Percentiles rank a stretch among this genome's conserved stretches.
Evolutionary conservation across 2,329 filamentous ascomycete species (phyloP).

Genomic region (Colletotrichum eremochloae): DNA sequence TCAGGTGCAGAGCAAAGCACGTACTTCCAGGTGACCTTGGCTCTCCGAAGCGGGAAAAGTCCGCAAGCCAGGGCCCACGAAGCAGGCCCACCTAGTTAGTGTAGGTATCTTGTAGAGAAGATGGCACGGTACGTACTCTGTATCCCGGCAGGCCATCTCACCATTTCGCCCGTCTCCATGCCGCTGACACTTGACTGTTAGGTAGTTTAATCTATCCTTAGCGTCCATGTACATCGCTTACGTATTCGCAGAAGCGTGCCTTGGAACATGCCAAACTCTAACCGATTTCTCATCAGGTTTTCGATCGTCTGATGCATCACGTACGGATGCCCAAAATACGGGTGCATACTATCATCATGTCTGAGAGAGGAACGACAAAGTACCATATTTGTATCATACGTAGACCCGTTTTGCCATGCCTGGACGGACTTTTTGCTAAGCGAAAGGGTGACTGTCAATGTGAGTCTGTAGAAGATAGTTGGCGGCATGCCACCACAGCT

Average conservation of each 20-base stretch:
- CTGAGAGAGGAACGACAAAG: not conserved
- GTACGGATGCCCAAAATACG: constrained; percentile 1
- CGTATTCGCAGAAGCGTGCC: constrained; percentile 31
- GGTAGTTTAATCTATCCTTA: constrained; percentile 23
- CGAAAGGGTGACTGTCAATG: not conserved
- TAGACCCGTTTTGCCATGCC: not conserved
- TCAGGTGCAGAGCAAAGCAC: not conserved
- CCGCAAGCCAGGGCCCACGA: constrained; percentile 6
- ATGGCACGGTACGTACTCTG: constrained; percentile 7
- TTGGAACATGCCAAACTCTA: constrained; percentile 41
- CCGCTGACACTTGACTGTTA: constrained; percentile 4
- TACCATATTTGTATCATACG: not conserved
- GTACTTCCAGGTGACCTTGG: not conserved
- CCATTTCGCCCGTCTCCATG: constrained; percentile 3
- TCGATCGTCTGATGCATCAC: constrained; percentile 17
- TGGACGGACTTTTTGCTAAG: not conserved
- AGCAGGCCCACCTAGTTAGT: not conserved
- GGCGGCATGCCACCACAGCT: constrained; percentile 4
- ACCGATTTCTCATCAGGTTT: constrained; percentile 25
- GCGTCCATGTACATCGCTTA: constrained; percentile 30
- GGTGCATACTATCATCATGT: not conserved
- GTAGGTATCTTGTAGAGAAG: not conserved
- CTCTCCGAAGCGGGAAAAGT: constrained; percentile 15
- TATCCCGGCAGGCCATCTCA: not conserved
- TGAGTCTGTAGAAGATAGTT: not conserved